Evolutionary conservation across 352 stramenopile species (phyloP).

Genomic region (Phytopythium helicoides): DNA sequence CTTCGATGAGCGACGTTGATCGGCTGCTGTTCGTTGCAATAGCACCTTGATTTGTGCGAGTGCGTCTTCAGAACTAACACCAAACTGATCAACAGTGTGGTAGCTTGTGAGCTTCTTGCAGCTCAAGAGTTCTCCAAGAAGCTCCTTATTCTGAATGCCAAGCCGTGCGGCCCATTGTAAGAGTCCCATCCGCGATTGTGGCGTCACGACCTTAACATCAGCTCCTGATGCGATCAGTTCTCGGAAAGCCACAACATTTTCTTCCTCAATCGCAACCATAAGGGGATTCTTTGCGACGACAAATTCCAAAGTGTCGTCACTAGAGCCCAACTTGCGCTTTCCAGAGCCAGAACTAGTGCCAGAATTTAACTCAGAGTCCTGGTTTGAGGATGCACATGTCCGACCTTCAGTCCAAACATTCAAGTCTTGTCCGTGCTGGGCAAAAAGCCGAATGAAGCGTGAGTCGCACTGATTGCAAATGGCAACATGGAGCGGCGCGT

Average conservation of each 20-base stretch:
- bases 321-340: no score
- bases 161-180: constrained; percentile 38
- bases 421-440: constrained; percentile 44
- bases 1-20: no score
- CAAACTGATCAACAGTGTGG: constrained; percentile 30
- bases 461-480: constrained; percentile 40
- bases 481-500: constrained; percentile 54
- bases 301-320: constrained; percentile 6
- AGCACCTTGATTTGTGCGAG: constrained; percentile 10
- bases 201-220: constrained; percentile 37
- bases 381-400: constrained; percentile 8
- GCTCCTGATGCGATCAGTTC: constrained; percentile 47
- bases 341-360: no score
- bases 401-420: constrained; percentile 61
- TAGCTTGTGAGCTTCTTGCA: constrained; percentile 9
- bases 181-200: constrained; percentile 42
- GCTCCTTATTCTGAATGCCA: constrained; percentile 6
- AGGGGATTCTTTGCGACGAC: constrained; percentile 36
- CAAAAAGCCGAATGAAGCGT: constrained; percentile 42
- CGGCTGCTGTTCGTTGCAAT: not conserved
- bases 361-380: not conserved
- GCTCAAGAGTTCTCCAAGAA: constrained; percentile 11
- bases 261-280: constrained; percentile 50
- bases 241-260: constrained; percentile 45
- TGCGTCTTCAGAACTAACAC: constrained; percentile 29